Percentiles rank a stretch among this genome's conserved stretches.
Evolutionary conservation across 2,329 filamentous ascomycete genomes (phyloP).

Genomic region (Xylaria arbuscula): DNA sequence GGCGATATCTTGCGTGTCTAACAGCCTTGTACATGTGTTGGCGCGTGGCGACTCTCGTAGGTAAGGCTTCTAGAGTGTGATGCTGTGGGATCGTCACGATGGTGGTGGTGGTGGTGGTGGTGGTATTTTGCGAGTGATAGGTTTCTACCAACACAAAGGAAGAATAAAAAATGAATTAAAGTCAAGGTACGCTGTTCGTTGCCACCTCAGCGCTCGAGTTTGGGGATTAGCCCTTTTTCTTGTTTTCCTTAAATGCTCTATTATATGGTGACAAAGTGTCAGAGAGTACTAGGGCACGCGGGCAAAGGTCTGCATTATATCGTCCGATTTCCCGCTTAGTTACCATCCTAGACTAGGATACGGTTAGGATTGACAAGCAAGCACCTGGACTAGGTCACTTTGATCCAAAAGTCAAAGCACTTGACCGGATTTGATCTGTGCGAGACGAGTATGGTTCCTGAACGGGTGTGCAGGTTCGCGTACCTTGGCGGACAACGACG

Average conservation of each 20-base stretch:
- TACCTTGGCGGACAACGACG: slow-evolving; percentile 61
- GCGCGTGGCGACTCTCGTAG: slow-evolving; percentile 42
- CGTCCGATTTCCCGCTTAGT: slow-evolving; percentile 59
- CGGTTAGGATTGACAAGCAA: slow-evolving; percentile 54
- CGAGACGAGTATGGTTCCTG: slow-evolving; percentile 62
- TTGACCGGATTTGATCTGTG: slow-evolving; percentile 59
- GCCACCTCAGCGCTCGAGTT: slow-evolving; percentile 47
- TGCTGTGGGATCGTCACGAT: slow-evolving; percentile 19
- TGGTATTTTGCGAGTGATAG: slow-evolving; percentile 43
- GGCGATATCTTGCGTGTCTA: slow-evolving; percentile 48
- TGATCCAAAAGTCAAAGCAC: slow-evolving; percentile 60
- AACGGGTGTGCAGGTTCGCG: slow-evolving; percentile 56
- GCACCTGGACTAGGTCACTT: slow-evolving; percentile 56
- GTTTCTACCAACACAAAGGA: slow-evolving; percentile 44
- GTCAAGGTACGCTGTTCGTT: slow-evolving; percentile 47
- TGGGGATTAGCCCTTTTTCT: slow-evolving; percentile 51
- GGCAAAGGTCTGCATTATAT: slow-evolving; percentile 58
- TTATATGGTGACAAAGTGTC: slow-evolving; percentile 52
- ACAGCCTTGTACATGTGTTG: slow-evolving; percentile 54
- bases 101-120: slow-evolving; percentile 39
- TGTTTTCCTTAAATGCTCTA: slow-evolving; percentile 51
- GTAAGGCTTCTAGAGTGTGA: slow-evolving; percentile 38
- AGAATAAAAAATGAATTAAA: slow-evolving; percentile 34
- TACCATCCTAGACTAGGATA: slow-evolving; percentile 48
- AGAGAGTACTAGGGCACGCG: slow-evolving; percentile 50